A percentile compares a stretch with the other conserved stretches of the same genome.
These are phyloP conservation scores for Pythium sukuiense DNA, from an alignment of 352 stramenopile genomes.

Conservation along the genomic window DNA sequence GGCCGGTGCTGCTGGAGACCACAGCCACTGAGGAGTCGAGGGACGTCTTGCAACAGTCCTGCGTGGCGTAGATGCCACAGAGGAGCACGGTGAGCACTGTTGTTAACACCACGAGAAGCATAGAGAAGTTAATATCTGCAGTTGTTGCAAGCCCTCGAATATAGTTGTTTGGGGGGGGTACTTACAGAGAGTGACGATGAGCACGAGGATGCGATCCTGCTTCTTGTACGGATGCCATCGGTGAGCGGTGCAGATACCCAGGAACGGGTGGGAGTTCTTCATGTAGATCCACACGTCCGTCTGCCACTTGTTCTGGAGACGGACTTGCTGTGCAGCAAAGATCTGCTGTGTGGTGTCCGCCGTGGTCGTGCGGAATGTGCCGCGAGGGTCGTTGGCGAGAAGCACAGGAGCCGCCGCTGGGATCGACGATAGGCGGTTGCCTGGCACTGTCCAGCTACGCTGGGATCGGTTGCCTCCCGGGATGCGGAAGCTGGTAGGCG, in stretches of 20 bases:
- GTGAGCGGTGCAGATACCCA: constrained; percentile 42
- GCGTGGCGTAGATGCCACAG: constrained; percentile 43
- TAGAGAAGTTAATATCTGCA: background rate
- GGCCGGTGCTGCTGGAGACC: constrained; percentile 15
- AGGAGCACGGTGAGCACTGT: constrained; percentile 44
- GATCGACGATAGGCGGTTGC: background rate
- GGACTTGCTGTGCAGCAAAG: constrained; percentile 55
- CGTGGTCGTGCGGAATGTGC: constrained; percentile 26
- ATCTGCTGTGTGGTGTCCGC: constrained; percentile 33
- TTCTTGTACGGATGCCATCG: constrained; percentile 57
- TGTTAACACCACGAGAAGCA: constrained; percentile 13
- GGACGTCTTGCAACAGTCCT: constrained; percentile 38
- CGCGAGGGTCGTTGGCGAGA: constrained; percentile 21
- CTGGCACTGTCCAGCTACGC: constrained; percentile 15
- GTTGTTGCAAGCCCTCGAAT: no score
- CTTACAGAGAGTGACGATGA: constrained; percentile 47
- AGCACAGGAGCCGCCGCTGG: constrained; percentile 3
- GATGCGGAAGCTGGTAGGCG: background rate
- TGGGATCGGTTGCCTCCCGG: constrained; percentile 5
- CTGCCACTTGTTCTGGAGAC: constrained; percentile 40
- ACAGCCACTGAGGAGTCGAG: constrained; percentile 25
- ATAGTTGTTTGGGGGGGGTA: no score
- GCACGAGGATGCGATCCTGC: constrained; percentile 46
- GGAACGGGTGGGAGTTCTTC: constrained; percentile 58
- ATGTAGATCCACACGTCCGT: constrained; percentile 64